Base-by-base conservation (phyloP, 768 basidiomycete genomes). In the Cystobasidium tubakii region DNA sequence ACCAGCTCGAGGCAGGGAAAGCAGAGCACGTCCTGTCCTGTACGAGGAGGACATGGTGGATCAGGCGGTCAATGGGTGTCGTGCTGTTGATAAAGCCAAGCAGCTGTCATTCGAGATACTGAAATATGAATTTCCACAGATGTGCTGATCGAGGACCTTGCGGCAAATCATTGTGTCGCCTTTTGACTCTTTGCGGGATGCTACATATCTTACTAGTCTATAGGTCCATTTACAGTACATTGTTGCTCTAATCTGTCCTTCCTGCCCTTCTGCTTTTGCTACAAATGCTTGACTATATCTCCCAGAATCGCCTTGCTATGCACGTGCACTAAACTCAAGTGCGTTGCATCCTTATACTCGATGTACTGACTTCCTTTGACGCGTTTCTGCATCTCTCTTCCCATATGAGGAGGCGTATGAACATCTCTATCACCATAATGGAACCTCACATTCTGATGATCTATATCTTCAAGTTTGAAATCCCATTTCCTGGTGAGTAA, bases 321-420 rank as follows among this genome's bases (percentile, higher is more conserved):
- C 46, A 50, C 46, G 46, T 50, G 46, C 46, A 50, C 46, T 12
- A 50, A 19, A 21, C 21, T 50, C 21, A 50, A 21, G 21, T 50
- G 46, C 12, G 46, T 50, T 21, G 46, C 46, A 50, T 50, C 46
- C 46, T 50, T 50, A 19, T 50, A 50, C 46, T 50, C 46, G 9
- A n/a, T 9, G 21, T 50, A 50, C 46, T 19, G 7, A 19, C 46
- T 50, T 15, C 46, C 46, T n/a, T 50, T 15, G 9, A 50, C 46
- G 46, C 46, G 46, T 50, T 50, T 50, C 46, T 50, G 46, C 46
- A 50, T 50, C 46, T 65, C 43, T 23, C 12, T 34, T 36, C 34
- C 63, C 31, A 65, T 33, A 27, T 65, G 34, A 29, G 43, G 63
- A 33, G 63, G 63, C 9, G 43, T 65, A 65, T 65, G 63, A 36